Evolutionary conservation across 768 basidiomycete species (phyloP), one percentile per base, ranked within the genome.

Genomic region (Boletus sp.): DNA sequence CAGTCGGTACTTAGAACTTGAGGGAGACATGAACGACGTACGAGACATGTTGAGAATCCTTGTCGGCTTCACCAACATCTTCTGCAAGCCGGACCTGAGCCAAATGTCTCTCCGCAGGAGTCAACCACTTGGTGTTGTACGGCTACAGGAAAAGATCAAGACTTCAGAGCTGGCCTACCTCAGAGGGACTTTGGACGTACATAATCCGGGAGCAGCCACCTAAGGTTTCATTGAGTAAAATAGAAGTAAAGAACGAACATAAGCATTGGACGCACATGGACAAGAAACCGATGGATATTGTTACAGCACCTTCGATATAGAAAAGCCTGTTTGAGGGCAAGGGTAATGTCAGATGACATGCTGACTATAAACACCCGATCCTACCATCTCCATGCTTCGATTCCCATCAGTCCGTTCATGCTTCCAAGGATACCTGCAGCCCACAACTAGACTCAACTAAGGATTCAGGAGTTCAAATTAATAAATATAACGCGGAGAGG

Each of bases 381-480:
- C 50, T 56, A 83, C 85, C 84, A 90, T 76, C 85, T 69, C 89
- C 89, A 91, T 24, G 83, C 87, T 33, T 83, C 69, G 47, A 87
- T 84, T 1, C 87, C 87, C 28, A 80, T 73, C 51, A 74, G 77
- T 1, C 85, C 87, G 53, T 91, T 80, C 87, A 90, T 86, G 46
- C 77, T 79, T 0, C 78, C 75, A 18, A 91, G 77, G 54, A 91
- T 85, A 10, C 84, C 89, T 20, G 89, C 88, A 36, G 87, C 89
- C 68, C 90, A 83, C 12, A 89, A 70, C 83, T 24, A 24, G 24
- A 24, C 3, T 1, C 24, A 24, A 24, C 24, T 24, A 24, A 24
- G 1, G 24, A 24, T 24, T 47, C 9, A 45, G 17, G 28, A 24
- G 48, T 30, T 4, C n/a, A 33, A 35, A 41, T 14, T 41, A 18